Conservation (phyloP, 352 stramenopile genomes). For the Phytopythium chamaehyphon region DNA sequence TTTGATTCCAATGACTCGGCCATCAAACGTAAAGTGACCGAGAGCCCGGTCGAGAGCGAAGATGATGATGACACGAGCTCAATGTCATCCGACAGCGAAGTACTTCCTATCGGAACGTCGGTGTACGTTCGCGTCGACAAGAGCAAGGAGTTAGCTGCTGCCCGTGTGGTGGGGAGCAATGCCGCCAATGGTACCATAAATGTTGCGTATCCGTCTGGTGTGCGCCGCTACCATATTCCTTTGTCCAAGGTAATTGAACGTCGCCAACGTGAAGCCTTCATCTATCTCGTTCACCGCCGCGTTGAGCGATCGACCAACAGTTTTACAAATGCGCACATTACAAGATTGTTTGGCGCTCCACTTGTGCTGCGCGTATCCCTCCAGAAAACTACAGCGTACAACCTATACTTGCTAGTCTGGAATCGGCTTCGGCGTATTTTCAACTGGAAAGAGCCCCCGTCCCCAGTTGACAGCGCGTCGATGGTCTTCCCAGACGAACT, state of each 20-base stretch:
- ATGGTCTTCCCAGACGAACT: constrained; percentile 18
- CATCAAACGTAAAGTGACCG: not conserved
- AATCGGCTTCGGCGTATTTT: constrained; percentile 77
- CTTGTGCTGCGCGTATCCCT: constrained; percentile 72
- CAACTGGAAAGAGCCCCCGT: constrained; percentile 66
- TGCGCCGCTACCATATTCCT: constrained; percentile 58
- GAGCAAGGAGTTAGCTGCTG: constrained; percentile 47
- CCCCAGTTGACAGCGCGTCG: constrained; percentile 1
- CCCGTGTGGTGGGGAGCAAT: constrained; percentile 68
- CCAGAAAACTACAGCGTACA: constrained; percentile 54
- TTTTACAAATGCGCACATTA: constrained; percentile 80
- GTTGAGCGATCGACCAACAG: constrained; percentile 75
- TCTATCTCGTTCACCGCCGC: constrained; percentile 84
- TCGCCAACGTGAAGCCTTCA: constrained; percentile 44
- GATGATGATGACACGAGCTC: constrained; percentile 16
- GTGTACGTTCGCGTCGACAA: constrained; percentile 68
- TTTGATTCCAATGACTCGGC: not conserved
- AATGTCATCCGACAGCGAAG: constrained; percentile 8
- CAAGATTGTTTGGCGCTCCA: constrained; percentile 73
- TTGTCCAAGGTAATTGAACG: constrained; percentile 52
- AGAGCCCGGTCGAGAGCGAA: constrained; percentile 10
- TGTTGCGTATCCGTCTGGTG: constrained; percentile 56
- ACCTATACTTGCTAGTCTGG: constrained; percentile 79
- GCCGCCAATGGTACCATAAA: constrained; percentile 52
- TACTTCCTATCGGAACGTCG: constrained; percentile 43